Percentiles rank a stretch among this genome's conserved stretches.
Evolutionary conservation across 257 asterid genomes (phyloP).

Genomic region (Nicotiana undulata): DNA sequence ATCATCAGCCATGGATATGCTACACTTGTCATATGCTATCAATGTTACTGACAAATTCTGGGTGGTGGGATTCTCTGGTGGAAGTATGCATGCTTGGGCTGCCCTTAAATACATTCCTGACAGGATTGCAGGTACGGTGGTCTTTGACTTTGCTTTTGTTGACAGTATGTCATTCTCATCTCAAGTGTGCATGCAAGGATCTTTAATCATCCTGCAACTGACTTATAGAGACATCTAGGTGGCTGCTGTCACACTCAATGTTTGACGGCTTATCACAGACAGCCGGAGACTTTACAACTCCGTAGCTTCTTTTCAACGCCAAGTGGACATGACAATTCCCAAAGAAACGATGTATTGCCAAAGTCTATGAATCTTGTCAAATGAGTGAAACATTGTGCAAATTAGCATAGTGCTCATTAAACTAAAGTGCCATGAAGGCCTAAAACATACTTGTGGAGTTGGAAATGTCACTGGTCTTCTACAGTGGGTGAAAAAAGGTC

Average conservation of each 20-base stretch:
- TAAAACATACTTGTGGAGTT: not conserved
- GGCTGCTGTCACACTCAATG: not conserved
- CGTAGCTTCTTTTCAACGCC: not conserved
- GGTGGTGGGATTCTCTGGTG: constrained; percentile 74
- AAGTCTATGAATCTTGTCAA: not conserved
- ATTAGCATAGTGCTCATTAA: not conserved
- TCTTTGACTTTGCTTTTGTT: not conserved
- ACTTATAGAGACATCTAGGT: not conserved
- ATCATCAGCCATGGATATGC: constrained; percentile 84
- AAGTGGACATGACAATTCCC: not conserved
- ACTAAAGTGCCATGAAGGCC: not conserved
- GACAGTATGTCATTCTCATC: not conserved
- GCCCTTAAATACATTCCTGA: constrained; percentile 94
- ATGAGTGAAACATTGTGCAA: not conserved
- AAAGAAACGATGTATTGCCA: not conserved
- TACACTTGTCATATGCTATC: constrained; percentile 74
- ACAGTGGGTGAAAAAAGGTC: not conserved
- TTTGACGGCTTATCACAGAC: not conserved
- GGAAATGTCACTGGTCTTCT: not conserved
- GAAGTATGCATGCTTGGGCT: constrained; percentile 89
- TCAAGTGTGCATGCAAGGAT: not conserved
- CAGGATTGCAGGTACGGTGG: constrained; percentile 60
- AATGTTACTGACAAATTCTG: constrained; percentile 77
- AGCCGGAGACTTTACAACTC: not conserved
- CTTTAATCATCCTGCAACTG: not conserved